Evolutionary conservation across 1,284 basidiomycete genomes (phyloP), one percentile per base, ranked within the genome.

Genomic region (Boletus hoseneyae): DNA sequence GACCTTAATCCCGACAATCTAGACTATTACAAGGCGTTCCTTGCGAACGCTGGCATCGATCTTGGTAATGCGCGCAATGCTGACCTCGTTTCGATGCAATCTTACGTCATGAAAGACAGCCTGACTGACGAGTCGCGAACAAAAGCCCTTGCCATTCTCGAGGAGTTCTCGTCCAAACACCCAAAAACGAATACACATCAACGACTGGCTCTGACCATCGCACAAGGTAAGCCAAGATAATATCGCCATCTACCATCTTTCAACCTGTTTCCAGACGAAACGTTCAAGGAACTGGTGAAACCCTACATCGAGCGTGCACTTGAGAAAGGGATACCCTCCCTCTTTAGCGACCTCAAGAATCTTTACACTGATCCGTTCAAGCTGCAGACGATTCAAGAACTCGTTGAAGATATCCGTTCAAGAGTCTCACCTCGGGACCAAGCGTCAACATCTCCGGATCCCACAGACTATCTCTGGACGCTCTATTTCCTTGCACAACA

Each of bases 401-500:
- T 93, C 27, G 78, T 85, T 4, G 81, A 88, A 64, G 72, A 75
- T 9, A 73, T 83, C 35, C 73, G 71, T 30, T 63, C 68, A 36
- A 62, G 70, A 19, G 70, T 72, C 46, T 60, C 68, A 6, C 54
- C 64, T 4, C 48, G 59, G 15, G 50, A 60, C 45, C 52, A 60
- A 9, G 46, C 59, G 1, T 59, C 70, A 12, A 52, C 69, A 18
- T 43, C 47, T 7, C 70, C 80, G 35, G 84, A 93, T 21, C 94
- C 96, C 1, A 88, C 93, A 2, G 85, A 85, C 8, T 90, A 96
- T 59, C 80, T 99, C 18, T 99, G 97, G 96, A 85, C 89, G 5
- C 81, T 98, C 47, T 98, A 97, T 74, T 97, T 89, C 76, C 85
- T 97, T 41, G 87, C 93, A 0, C 92, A 97, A 57, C 94, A 97